A percentile compares a stretch with the other conserved stretches of the same genome.
Conservation (phyloP, 495 filamentous ascomycete species). For the Penicillium flavigenum region DNA sequence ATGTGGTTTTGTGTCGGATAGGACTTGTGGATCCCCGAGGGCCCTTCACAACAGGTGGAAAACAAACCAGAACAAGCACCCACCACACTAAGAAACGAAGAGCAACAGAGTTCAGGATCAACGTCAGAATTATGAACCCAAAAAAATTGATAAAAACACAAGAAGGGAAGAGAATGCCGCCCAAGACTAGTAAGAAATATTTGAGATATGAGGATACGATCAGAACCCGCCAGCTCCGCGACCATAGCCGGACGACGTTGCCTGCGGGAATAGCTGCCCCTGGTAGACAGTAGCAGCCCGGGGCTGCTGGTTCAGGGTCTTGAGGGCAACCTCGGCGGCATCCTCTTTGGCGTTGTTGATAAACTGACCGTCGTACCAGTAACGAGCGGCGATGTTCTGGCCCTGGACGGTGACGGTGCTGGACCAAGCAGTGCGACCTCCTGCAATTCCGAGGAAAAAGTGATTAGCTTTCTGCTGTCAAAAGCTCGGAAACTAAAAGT, state of each 20-base stretch:
- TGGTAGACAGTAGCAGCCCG: constrained; percentile 26
- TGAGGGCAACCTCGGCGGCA: constrained; percentile 75
- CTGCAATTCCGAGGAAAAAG: constrained; percentile 44
- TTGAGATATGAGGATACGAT: constrained; percentile 7
- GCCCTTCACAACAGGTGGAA: constrained; percentile 1
- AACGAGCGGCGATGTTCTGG: constrained; percentile 62
- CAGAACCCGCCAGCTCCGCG: constrained; percentile 23
- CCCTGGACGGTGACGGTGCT: constrained; percentile 63
- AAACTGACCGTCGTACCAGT: constrained; percentile 88
- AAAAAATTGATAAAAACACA: constrained; percentile 20
- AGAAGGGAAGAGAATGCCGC: constrained; percentile 27
- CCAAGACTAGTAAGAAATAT: constrained; percentile 29
- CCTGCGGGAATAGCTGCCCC: constrained; percentile 29
- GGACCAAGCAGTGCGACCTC: constrained; percentile 91
- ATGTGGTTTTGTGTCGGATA: background rate
- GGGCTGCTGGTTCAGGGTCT: constrained; percentile 31
- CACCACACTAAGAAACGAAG: constrained; percentile 3
- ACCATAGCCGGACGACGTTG: constrained; percentile 15
- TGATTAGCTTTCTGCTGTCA: constrained; percentile 31
- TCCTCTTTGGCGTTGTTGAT: constrained; percentile 88
- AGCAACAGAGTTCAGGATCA: background rate
- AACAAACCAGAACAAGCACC: constrained; percentile 10
- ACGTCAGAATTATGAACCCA: background rate
- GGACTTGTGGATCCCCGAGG: constrained; percentile 9
- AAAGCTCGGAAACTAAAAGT: constrained; percentile 33